Evolutionary conservation across 139 green algal species (phyloP).

Genomic region (Trebouxia sp.): DNA sequence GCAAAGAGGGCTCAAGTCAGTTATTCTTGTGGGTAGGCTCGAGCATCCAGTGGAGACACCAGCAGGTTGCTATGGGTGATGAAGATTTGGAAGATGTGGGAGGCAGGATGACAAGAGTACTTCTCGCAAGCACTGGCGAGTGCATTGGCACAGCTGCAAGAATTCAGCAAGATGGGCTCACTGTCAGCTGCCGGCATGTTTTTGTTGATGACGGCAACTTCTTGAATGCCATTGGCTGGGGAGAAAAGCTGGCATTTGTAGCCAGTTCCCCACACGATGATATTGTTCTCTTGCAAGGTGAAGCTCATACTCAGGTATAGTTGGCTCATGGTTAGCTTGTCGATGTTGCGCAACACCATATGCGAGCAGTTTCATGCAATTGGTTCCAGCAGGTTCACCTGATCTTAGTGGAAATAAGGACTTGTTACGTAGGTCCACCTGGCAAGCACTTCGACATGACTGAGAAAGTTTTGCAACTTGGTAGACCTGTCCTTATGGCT

Average conservation of each 20-base stretch:
- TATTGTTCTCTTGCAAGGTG: neutral
- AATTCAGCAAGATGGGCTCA: conserved; percentile 5
- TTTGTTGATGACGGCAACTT: neutral
- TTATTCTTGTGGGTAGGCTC: neutral
- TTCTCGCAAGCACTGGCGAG: neutral
- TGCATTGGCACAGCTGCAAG: conserved; percentile 17
- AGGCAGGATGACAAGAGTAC: neutral
- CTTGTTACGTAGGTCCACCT: neutral
- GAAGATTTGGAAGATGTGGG: no score
- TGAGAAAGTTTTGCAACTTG: neutral
- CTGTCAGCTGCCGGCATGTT: neutral
- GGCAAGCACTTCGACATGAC: neutral
- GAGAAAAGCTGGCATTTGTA: neutral
- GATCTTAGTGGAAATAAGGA: neutral
- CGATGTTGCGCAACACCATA: neutral
- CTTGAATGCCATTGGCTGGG: neutral
- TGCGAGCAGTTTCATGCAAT: neutral
- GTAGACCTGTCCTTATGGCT: conserved; percentile 18
- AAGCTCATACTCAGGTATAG: neutral
- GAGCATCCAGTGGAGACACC: neutral
- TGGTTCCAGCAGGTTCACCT: neutral
- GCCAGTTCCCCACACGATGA: neutral
- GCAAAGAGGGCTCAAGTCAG: no score
- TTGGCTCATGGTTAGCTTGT: neutral
- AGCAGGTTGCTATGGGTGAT: neutral